Conservation (phyloP, 2,329 filamentous ascomycete species). For the Aspergillus sp. region DNA sequence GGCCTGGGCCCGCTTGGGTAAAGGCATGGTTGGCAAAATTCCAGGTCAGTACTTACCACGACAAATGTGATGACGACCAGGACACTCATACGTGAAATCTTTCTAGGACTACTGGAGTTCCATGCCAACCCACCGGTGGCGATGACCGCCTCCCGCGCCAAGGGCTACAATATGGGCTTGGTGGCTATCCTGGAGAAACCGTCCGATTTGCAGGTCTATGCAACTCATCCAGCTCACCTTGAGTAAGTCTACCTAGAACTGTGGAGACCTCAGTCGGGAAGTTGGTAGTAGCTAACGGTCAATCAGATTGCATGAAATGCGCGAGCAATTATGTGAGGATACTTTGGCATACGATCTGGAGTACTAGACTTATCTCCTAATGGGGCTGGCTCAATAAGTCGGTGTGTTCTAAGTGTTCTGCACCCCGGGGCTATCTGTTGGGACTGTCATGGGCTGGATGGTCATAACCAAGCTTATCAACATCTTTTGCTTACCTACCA, state of each 20-base stretch:
- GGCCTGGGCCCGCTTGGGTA: conserved; percentile 32
- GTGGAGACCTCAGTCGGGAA: too few species aligned
- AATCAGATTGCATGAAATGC: not conserved
- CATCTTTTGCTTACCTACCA: too few species aligned
- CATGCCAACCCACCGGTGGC: not conserved
- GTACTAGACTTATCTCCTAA: not conserved
- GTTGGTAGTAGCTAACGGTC: not conserved
- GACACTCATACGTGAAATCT: not conserved
- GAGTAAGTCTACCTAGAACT: not conserved
- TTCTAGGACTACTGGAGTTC: not conserved
- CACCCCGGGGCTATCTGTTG: not conserved
- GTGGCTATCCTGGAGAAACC: conserved; percentile 1
- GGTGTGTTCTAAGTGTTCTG: not conserved
- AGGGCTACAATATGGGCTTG: conserved; percentile 1
- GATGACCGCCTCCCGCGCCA: not conserved
- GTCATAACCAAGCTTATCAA: too few species aligned
- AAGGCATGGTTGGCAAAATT: conserved; percentile 46
- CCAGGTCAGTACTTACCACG: conserved; percentile 28
- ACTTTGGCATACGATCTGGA: not conserved
- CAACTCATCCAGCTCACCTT: not conserved
- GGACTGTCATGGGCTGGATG: not conserved
- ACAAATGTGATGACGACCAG: not conserved
- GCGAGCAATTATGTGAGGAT: conserved; percentile 3
- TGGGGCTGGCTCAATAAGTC: not conserved
- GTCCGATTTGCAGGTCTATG: not conserved